Base-by-base conservation (phyloP, 305 asterid species). In the Fraxinus ornus region DNA sequence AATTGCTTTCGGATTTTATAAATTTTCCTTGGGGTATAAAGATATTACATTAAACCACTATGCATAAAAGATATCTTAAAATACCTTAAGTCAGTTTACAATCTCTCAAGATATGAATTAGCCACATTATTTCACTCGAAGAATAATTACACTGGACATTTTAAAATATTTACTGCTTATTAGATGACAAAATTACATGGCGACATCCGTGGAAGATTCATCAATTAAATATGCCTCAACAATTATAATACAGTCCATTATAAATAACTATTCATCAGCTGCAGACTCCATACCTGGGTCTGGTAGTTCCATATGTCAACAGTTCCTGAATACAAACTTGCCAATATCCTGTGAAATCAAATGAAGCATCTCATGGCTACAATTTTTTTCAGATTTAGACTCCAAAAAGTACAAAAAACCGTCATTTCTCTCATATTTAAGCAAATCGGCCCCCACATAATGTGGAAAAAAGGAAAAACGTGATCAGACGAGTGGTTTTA, bases 271-370 rank as follows among this genome's bases (percentile, higher is more conserved):
- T 19, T 75, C 21, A 60, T 28, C 82, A 82, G 70, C 66, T 72
- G 49, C 76, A 57, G 70, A 75, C 35, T 73, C 39, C 75, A 35
- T 87, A 92, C 97, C 97, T 92, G 95, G 79, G 92, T 90, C 89
- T 92, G 94, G 88, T 88, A 91, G 85, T 92, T 90, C 95, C 94
- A 92, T 36, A 92, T 90, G 89, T 92, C 86, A 80, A 92, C 88
- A 80, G 93, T 87, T 90, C 97, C 97, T 8, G 97, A 88, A 81
- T 92, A 91, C 85, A 92, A 81, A 87, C 97, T 92, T 57, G 97
- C 88, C 91, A 92, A 78, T 86, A 92, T 90, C 97, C 97, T 92
- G 90, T 52, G 74, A 73, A 81, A 62, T 55, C 21, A 57, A 75
- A 71, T 71, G 70, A 75, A 80, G 78, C 62, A 90, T 49, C 81